Percentiles rank a stretch among this genome's conserved stretches.
These are phyloP conservation scores for Cylindrodendrum hubeiense DNA, from an alignment of 2,329 filamentous ascomycete genomes.

Conservation along the genomic window DNA sequence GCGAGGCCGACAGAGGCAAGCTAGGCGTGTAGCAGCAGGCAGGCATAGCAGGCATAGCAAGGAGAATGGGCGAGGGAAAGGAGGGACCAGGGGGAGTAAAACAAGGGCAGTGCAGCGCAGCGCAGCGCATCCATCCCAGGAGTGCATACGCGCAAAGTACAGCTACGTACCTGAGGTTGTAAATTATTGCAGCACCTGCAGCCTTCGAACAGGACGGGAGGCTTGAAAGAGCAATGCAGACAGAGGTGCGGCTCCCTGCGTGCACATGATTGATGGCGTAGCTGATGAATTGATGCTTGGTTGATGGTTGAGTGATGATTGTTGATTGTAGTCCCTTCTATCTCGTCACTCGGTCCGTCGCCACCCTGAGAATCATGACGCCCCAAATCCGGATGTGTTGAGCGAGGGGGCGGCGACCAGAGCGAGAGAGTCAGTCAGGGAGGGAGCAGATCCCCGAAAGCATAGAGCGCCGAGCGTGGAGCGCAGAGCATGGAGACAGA, in stretches of 20 bases:
- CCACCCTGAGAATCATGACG: slow-evolving; percentile 14
- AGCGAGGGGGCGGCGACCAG: neutral
- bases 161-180: neutral
- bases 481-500: slow-evolving; percentile 6
- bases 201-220: neutral
- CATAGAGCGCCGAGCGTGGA: neutral
- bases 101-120: slow-evolving; percentile 14
- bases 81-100: neutral
- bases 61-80: neutral
- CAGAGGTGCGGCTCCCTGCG: neutral
- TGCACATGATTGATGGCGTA: neutral
- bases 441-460: slow-evolving; percentile 20
- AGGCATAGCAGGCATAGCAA: too few species aligned
- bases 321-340: neutral
- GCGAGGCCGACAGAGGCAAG: neutral
- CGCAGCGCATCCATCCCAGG: neutral
- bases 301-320: neutral
- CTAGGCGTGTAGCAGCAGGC: neutral
- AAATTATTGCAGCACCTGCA: neutral
- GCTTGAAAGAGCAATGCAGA: neutral
- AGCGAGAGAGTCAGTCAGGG: slow-evolving; percentile 8
- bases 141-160: neutral
- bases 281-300: neutral
- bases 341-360: neutral
- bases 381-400: slow-evolving; percentile 2